Conservation (phyloP, 208 protist species). For the Polymyxa betae region DNA sequence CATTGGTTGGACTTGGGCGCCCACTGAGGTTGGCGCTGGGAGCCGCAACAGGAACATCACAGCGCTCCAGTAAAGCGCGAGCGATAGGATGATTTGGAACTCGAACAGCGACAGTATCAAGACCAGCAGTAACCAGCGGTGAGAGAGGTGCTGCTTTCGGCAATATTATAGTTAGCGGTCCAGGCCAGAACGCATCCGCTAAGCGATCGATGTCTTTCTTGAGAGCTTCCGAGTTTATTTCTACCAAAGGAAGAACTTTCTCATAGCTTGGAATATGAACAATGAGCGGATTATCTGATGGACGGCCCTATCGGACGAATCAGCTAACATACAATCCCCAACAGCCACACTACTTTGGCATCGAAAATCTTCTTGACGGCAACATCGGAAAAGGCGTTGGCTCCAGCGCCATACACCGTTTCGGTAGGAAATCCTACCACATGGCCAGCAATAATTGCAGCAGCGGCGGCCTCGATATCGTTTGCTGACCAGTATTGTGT, state of each 20-base stretch:
- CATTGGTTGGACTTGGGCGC: constrained; percentile 63
- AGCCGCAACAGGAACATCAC: constrained; percentile 66
- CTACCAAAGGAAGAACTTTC: constrained; percentile 41
- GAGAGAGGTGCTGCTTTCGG: constrained; percentile 53
- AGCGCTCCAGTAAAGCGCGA: constrained; percentile 24
- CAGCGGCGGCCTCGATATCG: constrained; percentile 51
- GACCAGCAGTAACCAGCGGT: constrained; percentile 64
- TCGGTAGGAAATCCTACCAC: constrained; percentile 96
- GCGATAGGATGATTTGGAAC: constrained; percentile 64
- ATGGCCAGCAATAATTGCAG: constrained; percentile 56
- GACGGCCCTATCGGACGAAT: not conserved
- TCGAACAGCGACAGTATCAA: constrained; percentile 66
- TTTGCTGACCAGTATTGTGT: not conserved
- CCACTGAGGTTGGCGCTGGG: constrained; percentile 69
- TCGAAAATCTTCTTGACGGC: constrained; percentile 86
- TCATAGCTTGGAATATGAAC: constrained; percentile 58
- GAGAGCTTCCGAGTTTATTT: not conserved
- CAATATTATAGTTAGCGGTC: constrained; percentile 70
- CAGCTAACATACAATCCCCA: not conserved
- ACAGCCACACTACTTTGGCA: constrained; percentile 80
- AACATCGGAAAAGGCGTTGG: constrained; percentile 83
- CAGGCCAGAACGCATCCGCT: constrained; percentile 67
- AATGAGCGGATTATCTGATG: constrained; percentile 66
- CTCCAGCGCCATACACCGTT: constrained; percentile 97
- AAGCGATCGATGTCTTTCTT: constrained; percentile 51